A percentile compares a stretch with the other conserved stretches of the same genome.
phyloP scores from a whole-genome alignment of 768 basidiomycete species.

The Lactarius trivialis region DNA sequence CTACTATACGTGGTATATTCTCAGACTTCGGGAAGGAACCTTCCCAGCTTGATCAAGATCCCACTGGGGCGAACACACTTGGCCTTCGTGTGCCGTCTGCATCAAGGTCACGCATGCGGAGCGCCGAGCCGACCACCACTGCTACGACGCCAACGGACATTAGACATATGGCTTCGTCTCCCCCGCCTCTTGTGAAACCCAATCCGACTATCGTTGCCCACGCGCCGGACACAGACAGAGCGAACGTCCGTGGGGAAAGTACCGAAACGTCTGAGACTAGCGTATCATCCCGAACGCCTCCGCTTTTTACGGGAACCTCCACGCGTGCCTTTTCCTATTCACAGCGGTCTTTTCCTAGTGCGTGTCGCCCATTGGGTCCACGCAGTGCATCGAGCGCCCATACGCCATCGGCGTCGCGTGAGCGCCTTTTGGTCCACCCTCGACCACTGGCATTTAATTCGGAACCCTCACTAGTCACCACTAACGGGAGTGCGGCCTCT shows the following conservation, averaged over 20 bases:
- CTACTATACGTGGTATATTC: conserved; percentile 54
- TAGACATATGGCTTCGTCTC: conserved; percentile 6
- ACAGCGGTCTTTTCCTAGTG: conserved; percentile 20
- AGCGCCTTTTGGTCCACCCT: conserved; percentile 55
- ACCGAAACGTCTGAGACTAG: neutral
- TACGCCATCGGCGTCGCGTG: conserved; percentile 31
- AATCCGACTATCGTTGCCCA: conserved; percentile 18
- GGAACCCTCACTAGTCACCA: conserved; percentile 70
- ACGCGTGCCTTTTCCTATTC: conserved; percentile 19
- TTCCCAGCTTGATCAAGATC: conserved; percentile 47
- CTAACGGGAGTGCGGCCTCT: conserved; percentile 37
- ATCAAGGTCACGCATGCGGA: conserved; percentile 24
- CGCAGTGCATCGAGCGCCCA: conserved; percentile 28
- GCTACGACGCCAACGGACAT: neutral
- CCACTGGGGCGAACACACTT: conserved; percentile 43
- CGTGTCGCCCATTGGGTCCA: conserved; percentile 22
- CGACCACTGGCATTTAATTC: conserved; percentile 72
- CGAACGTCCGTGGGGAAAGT: neutral
- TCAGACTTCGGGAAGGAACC: conserved; percentile 70
- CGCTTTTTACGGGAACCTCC: conserved; percentile 11
- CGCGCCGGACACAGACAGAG: conserved; percentile 15
- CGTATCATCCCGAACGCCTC: neutral
- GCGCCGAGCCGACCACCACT: conserved; percentile 18
- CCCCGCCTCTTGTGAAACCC: conserved; percentile 5
- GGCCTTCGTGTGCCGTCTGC: conserved; percentile 59